These are phyloP conservation scores for Coemansia sp. DNA, from an alignment of 192 early-diverging fungal genomes.

Conservation along the genomic window DNA sequence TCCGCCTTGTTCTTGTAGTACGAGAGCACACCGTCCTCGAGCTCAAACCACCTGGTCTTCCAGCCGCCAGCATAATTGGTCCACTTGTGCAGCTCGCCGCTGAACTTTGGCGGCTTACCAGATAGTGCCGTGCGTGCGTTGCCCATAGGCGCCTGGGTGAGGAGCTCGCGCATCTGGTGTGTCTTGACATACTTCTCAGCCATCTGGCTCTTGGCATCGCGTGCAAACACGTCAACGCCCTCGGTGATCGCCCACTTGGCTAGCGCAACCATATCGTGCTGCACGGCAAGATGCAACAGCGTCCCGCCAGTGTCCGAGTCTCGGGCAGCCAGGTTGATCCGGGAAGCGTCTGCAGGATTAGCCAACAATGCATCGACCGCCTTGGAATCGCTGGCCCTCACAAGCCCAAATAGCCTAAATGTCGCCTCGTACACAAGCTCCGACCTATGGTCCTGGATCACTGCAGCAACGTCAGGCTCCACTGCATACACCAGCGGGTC, in stretches of 20 bases:
- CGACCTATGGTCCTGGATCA: slow-evolving; percentile 60
- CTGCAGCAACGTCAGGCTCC: slow-evolving; percentile 46
- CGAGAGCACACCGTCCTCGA: slow-evolving; percentile 76
- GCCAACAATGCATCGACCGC: slow-evolving; percentile 51
- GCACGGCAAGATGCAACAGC: slow-evolving; percentile 69
- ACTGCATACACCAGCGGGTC: slow-evolving; percentile 56
- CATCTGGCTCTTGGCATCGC: slow-evolving; percentile 63
- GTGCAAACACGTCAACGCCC: slow-evolving; percentile 72
- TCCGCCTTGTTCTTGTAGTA: slow-evolving; percentile 82
- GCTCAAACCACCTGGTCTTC: slow-evolving; percentile 76
- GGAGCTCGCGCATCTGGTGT: slow-evolving; percentile 55
- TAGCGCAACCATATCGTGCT: slow-evolving; percentile 61
- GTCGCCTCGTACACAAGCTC: slow-evolving; percentile 56
- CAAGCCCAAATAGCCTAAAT: slow-evolving; percentile 57
- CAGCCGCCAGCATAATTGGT: slow-evolving; percentile 84
- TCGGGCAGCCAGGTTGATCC: slow-evolving; percentile 70
- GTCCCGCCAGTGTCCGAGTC: slow-evolving; percentile 63
- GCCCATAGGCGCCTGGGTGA: slow-evolving; percentile 56
- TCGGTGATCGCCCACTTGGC: slow-evolving; percentile 70
- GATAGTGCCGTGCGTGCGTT: slow-evolving; percentile 54
- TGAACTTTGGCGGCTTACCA: slow-evolving; percentile 60
- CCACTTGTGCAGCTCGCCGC: slow-evolving; percentile 71
- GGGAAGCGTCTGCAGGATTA: slow-evolving; percentile 55
- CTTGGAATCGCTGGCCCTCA: slow-evolving; percentile 36
- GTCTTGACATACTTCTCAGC: slow-evolving; percentile 50